phyloP scores from a whole-genome alignment of 2,329 filamentous ascomycete genomes.

The Xylariales sp. region DNA sequence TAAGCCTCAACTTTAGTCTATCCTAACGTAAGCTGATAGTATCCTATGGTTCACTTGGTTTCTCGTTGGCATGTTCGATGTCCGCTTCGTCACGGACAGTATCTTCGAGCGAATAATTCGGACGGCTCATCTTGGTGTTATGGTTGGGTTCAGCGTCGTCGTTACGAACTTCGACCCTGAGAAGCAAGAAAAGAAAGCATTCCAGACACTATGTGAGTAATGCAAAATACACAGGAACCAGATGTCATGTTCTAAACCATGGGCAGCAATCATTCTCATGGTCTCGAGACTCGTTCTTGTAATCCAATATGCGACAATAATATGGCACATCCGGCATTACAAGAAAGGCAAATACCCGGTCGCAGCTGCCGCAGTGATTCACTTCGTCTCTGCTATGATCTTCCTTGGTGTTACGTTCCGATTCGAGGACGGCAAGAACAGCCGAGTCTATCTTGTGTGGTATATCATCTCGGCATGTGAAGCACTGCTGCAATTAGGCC shows the following conservation, averaged over 20 bases:
- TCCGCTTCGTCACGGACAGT: conserved; percentile 59
- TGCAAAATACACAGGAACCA: no score
- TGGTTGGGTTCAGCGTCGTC: conserved; percentile 60
- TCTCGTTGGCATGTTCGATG: conserved; percentile 57
- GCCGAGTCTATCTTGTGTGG: conserved; percentile 35
- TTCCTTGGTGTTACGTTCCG: conserved; percentile 36
- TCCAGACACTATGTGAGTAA: conserved; percentile 34
- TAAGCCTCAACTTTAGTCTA: no score
- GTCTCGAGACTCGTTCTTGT: conserved; percentile 46
- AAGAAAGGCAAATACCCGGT: conserved; percentile 30
- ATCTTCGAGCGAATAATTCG: conserved; percentile 58
- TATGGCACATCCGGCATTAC: conserved; percentile 35
- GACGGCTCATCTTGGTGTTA: conserved; percentile 54
- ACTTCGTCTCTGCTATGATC: conserved; percentile 29
- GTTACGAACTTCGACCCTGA: conserved; percentile 38
- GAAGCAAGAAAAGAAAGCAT: conserved; percentile 28
- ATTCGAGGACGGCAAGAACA: conserved; percentile 27
- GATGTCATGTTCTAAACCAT: no score
- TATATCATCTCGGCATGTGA: conserved; percentile 52
- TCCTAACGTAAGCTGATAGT: no score
- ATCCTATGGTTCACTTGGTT: conserved; percentile 63
- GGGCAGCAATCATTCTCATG: conserved; percentile 41
- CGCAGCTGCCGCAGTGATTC: conserved; percentile 27
- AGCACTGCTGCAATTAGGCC: conserved; percentile 41
- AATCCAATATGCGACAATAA: conserved; percentile 46